A percentile compares a stretch with the other conserved stretches of the same genome.
Evolutionary conservation across 352 stramenopile genomes (phyloP).

Genomic region (Pythium scleroteichum): DNA sequence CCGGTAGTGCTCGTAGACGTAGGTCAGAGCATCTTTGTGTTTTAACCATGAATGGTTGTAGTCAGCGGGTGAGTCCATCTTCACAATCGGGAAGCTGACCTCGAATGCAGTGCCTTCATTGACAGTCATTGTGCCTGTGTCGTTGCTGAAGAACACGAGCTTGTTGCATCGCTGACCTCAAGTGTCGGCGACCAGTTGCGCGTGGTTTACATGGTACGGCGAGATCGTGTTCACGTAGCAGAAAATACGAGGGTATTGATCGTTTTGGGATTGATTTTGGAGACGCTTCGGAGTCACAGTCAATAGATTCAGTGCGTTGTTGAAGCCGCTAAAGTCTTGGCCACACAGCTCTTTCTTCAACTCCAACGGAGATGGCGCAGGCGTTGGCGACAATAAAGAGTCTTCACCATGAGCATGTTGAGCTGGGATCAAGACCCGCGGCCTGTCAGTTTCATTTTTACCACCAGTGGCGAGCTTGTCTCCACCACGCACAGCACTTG

Average conservation of each 20-base stretch:
- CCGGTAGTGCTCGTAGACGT: slow-evolving; percentile 65
- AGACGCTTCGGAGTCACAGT: neutral
- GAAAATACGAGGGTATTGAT: slow-evolving; percentile 54
- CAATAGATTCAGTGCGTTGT: slow-evolving; percentile 19
- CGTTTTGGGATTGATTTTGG: neutral
- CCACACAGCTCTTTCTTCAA: no score
- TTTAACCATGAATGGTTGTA: slow-evolving; percentile 85
- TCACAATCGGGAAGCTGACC: slow-evolving; percentile 47
- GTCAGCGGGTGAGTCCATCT: slow-evolving; percentile 42
- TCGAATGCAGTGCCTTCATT: slow-evolving; percentile 24
- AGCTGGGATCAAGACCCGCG: no score
- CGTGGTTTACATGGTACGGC: slow-evolving; percentile 55
- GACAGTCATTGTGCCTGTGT: slow-evolving; percentile 45
- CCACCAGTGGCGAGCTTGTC: no score
- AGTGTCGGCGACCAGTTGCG: slow-evolving; percentile 67
- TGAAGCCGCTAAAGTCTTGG: slow-evolving; percentile 28
- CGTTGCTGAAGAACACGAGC: slow-evolving; percentile 84
- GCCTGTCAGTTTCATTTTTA: no score
- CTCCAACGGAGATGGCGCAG: no score
- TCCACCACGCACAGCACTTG: no score
- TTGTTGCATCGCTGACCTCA: slow-evolving; percentile 79
- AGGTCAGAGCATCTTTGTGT: slow-evolving; percentile 69
- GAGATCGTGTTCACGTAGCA: slow-evolving; percentile 88
- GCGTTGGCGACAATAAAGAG: no score
- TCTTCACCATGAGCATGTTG: no score